These are phyloP conservation scores for Cinchona pubescens DNA, from an alignment of 257 asterid genomes.

Conservation along the genomic window DNA sequence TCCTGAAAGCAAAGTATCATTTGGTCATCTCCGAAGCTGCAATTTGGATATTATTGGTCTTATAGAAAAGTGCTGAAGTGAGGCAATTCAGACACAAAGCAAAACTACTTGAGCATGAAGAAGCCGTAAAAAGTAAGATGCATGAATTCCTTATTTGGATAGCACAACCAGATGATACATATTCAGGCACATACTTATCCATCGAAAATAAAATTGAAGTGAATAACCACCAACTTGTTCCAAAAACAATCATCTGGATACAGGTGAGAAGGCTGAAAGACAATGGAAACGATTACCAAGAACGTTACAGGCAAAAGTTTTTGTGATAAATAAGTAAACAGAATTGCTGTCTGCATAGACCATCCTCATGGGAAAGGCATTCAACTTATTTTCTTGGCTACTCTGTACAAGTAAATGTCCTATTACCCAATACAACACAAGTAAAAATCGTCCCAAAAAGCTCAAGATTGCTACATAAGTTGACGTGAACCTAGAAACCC, in stretches of 20 bases:
- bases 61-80: not conserved
- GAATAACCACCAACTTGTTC: not conserved
- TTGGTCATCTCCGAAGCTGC: not conserved
- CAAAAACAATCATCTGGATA: not conserved
- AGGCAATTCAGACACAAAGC: not conserved
- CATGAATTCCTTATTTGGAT: not conserved
- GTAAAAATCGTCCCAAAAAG: not conserved
- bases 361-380: not conserved
- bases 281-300: too few relatives aligned
- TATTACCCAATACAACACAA: not conserved
- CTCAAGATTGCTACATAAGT: not conserved
- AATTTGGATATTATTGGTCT: not conserved
- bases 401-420: not conserved
- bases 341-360: not conserved
- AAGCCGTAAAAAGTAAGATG: not conserved
- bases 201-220: not conserved
- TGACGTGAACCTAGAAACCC: not conserved
- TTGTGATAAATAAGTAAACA: too few relatives aligned
- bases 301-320: too few relatives aligned
- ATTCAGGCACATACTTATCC: not conserved
- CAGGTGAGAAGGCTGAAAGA: too few relatives aligned
- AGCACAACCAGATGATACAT: not conserved
- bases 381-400: not conserved
- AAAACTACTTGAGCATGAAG: not conserved
- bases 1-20: slow-evolving; percentile 39